phyloP scores from a whole-genome alignment of 371 early-diverging fungal genomes.

The Mucor lusitanicus region DNA sequence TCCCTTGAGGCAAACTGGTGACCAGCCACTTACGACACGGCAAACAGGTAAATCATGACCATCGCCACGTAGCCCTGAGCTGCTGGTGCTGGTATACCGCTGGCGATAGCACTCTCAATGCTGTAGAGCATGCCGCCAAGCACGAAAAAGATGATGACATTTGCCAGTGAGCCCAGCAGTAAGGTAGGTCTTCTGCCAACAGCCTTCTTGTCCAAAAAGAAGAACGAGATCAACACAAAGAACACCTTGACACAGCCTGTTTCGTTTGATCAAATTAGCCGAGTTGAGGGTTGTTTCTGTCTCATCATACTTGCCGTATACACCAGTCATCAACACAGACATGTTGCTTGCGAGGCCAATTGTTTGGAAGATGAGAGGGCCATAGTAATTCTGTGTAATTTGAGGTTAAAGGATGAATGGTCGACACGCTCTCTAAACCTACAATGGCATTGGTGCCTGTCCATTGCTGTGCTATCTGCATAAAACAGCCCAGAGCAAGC shows the following conservation, averaged over 20 bases:
- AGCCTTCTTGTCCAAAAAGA: constrained; percentile 14
- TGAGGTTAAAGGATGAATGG: not conserved
- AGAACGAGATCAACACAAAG: constrained; percentile 9
- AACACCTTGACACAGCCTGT: constrained; percentile 16
- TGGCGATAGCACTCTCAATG: constrained; percentile 15
- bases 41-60: constrained; percentile 28
- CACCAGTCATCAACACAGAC: constrained; percentile 14
- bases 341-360: constrained; percentile 4
- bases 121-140: constrained; percentile 42
- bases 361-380: constrained; percentile 16
- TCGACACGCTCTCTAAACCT: not conserved
- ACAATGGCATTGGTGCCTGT: constrained; percentile 68
- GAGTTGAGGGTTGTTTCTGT: too few species aligned
- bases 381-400: constrained; percentile 18
- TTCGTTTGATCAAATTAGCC: not conserved
- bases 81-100: not conserved
- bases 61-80: constrained; percentile 20
- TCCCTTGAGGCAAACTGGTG: not conserved
- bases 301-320: constrained; percentile 13
- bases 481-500: constrained; percentile 59
- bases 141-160: constrained; percentile 31
- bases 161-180: constrained; percentile 14
- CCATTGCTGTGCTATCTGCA: constrained; percentile 59
- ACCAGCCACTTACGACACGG: constrained; percentile 20
- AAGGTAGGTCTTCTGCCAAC: constrained; percentile 16